Percentiles rank a stretch among this genome's conserved stretches.
Evolutionary conservation across 305 asterid species (phyloP).

Genomic region (Andrographis paniculata): DNA sequence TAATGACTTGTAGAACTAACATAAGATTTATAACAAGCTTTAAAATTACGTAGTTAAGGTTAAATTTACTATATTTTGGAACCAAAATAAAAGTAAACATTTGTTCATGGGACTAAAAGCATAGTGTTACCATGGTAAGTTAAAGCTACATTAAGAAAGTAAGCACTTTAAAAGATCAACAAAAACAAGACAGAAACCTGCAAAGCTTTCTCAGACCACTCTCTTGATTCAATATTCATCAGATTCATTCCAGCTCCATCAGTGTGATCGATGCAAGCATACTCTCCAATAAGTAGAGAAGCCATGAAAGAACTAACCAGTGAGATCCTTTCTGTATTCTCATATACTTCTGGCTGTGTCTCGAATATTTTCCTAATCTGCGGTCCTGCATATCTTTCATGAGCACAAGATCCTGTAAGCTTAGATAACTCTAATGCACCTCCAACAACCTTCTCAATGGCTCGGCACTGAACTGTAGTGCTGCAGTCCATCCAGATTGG

Average conservation of each 20-base stretch:
- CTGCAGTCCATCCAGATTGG: constrained; percentile 66
- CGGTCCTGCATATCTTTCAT: constrained; percentile 52
- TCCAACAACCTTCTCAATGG: constrained; percentile 47
- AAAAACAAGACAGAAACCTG: constrained; percentile 28
- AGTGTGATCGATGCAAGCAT: constrained; percentile 56
- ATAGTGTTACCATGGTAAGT: background rate
- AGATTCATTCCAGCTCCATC: constrained; percentile 75
- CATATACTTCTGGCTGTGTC: constrained; percentile 36
- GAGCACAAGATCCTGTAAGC: constrained; percentile 56
- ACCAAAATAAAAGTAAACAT: no score
- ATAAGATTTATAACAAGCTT: no score
- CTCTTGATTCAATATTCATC: constrained; percentile 41
- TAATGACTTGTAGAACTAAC: no score
- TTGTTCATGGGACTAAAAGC: no score
- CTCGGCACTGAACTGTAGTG: constrained; percentile 49
- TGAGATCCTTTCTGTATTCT: constrained; percentile 48
- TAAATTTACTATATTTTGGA: no score
- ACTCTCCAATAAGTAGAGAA: constrained; percentile 41
- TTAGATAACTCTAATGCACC: constrained; percentile 48
- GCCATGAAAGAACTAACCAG: constrained; percentile 60
- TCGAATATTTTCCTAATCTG: constrained; percentile 50
- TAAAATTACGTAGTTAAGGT: no score
- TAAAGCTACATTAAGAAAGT: background rate
- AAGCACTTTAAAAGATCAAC: background rate
- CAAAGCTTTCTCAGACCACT: constrained; percentile 42